phyloP scores from a whole-genome alignment of 805 yeast species.

The Starmera caribaea region DNA sequence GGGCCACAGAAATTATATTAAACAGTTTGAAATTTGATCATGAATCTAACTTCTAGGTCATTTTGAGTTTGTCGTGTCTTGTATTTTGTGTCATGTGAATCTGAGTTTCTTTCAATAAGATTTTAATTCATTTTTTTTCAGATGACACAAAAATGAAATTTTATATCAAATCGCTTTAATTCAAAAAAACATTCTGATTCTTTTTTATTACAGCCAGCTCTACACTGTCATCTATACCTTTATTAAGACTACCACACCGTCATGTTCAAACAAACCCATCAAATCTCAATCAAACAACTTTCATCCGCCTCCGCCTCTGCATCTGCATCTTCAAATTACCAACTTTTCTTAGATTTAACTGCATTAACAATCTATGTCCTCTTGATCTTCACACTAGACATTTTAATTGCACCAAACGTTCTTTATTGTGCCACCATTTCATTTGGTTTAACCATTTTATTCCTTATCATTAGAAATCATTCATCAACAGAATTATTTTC shows the following conservation, averaged over 20 bases:
- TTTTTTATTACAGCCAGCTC: no score
- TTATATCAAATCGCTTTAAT: no score
- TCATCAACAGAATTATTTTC: not conserved
- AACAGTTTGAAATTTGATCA: not conserved
- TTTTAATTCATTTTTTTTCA: not conserved
- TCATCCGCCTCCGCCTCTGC: no score
- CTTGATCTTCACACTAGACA: constrained; percentile 1
- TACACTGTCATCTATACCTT: no score
- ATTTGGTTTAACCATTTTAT: constrained; percentile 1
- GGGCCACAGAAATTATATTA: no score
- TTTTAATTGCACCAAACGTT: not conserved
- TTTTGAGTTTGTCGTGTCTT: not conserved
- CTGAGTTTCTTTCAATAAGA: not conserved
- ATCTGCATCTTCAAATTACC: not conserved
- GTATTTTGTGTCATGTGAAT: not conserved
- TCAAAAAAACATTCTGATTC: no score
- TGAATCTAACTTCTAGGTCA: not conserved
- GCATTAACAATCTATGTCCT: not conserved
- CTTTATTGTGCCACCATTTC: constrained; percentile 1
- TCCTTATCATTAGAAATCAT: constrained; percentile 1
- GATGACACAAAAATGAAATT: no score
- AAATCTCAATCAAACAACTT: no score
- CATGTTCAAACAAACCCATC: no score
- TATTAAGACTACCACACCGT: no score
- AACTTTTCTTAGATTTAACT: not conserved